Base-by-base conservation (phyloP, 2,329 filamentous ascomycete species). In the Dichotomopilus funicola region DNA sequence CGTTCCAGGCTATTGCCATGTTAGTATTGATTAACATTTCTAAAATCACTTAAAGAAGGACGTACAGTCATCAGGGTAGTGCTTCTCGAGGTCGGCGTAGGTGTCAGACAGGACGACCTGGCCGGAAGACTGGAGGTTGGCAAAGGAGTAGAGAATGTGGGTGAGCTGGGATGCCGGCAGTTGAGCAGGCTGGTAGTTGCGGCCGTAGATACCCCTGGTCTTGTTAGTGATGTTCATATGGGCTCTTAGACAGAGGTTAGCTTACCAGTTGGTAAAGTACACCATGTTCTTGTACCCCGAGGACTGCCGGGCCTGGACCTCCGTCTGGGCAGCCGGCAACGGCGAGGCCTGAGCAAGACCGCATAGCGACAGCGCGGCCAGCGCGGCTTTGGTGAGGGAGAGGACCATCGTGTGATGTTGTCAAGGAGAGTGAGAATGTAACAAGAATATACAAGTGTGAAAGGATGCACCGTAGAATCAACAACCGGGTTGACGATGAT, bases 131-230 rank as follows among this genome's bases (percentile, higher is more conserved):
- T 76, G 75, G 13, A 95, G 70, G 66, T 95, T 91, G 64, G 89
- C 87, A 70, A 96, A 96, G 2, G 90, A 80, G 65, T 82, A 95
- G 2, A 95, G 77, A 1, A 95, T 76, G 64, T 94, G 88, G 0
- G 87, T 92, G 51, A 95, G 73, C 59, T 89, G 76, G 2, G 81
- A 76, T 2, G 77, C 81, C 0, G 86, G 86, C 7, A 95, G 77
- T 62, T 89, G 77, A 51, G 86, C 78, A 0, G 88, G 86, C 54
- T 87, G 79, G 66, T 86, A 89, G 60, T 88, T 81, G 53, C 88
- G 80, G 31, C 74, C 84, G 65, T 95, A 63, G 50, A 63, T 63
- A 44, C 62, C 60, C 62, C 61, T 64, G 13, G 19, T 5, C n/a
- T 5, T 9, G 55, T 49, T 6, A 51, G 53, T 37, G 12, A 11